Base-by-base conservation (phyloP, 2,329 filamentous ascomycete genomes). In the Penicillium sp. region DNA sequence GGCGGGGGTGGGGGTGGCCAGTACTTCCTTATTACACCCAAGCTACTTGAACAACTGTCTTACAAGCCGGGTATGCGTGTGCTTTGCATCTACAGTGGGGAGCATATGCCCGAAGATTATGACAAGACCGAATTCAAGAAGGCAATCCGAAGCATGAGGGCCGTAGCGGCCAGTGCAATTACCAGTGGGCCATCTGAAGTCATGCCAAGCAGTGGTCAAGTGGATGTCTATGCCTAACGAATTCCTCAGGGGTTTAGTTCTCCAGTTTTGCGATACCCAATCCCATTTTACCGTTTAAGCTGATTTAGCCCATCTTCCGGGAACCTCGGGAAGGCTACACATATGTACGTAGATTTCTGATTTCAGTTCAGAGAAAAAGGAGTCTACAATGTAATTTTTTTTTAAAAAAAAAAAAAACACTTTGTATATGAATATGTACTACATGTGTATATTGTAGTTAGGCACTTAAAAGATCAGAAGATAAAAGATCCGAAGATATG, bases 1-100 rank as follows among this genome's bases (percentile, higher is more conserved):
- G 67, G 66, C n/a, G 70, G 69, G 16, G 62, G 66, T 19, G 69
- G 76, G n/a, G 82, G 82, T 25, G 82, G 81, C 46, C 85, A 88
- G 77, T 99, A 99, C 78, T 99, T 99, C 79, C 85, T 99, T 62
- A 96, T 99, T 78, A 99, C 94, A 43, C 94, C 94, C 5, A 99
- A 99, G 78, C 81, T 99, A 59, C 85, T 99, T 99, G 58, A 89
- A 87, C 5, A 90, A 11, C 79, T 99, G 58, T 86, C 87, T 65
- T 99, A 97, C 73, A 90, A 96, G 72, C 82, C 84, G 53, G 89
- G 92, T 64, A 99, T 99, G 92, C 91, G 87, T 68, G 87, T 97
- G 34, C 84, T 97, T 65, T 95, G 92, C 72, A 97, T 99, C 72
- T 91, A 92, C 59, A 94, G 89, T 71, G 94, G 94, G 47, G 91